Percentiles rank a stretch among this genome's conserved stretches.
phyloP scores from a whole-genome alignment of 345 rosid genomes.

The Dimocarpus longan region DNA sequence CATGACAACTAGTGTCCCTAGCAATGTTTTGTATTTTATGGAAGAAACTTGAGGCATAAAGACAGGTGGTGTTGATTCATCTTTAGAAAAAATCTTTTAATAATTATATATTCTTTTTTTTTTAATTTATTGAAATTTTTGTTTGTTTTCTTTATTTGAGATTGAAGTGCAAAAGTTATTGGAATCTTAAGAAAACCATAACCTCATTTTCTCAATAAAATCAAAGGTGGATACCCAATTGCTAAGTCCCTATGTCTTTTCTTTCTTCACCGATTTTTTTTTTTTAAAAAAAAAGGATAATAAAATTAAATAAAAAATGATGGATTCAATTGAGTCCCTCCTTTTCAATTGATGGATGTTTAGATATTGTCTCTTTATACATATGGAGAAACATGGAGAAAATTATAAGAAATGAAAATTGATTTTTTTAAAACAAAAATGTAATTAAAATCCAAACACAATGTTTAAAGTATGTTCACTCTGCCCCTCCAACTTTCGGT shows the following conservation, averaged over 20 bases:
- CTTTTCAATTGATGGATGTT: not conserved
- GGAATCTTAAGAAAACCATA: slow-evolving; percentile 32
- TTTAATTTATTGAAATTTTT: not conserved
- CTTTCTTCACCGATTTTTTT: not conserved
- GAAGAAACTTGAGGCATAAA: slow-evolving; percentile 1
- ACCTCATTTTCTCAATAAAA: slow-evolving; percentile 9
- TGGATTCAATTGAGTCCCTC: not conserved
- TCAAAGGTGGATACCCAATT: slow-evolving; percentile 15
- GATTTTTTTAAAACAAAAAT: not conserved
- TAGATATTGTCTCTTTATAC: slow-evolving; percentile 2
- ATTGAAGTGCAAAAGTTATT: slow-evolving; percentile 10
- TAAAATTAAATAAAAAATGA: too few species aligned
- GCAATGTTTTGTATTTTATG: slow-evolving; percentile 3
- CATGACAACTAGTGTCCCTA: slow-evolving; percentile 18
- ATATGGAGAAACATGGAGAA: not conserved
- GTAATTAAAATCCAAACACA: not conserved
- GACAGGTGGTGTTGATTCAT: not conserved
- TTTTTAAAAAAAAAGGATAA: not conserved
- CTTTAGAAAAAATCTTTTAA: not conserved
- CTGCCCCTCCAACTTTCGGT: not conserved
- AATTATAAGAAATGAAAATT: not conserved
- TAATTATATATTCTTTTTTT: slow-evolving; percentile 5
- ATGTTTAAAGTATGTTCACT: not conserved
- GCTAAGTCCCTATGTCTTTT: not conserved
- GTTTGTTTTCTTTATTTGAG: not conserved